Conservation (phyloP, 225 moss, liverwort and hornwort genomes). For the Rhytidiadelphus loreus region DNA sequence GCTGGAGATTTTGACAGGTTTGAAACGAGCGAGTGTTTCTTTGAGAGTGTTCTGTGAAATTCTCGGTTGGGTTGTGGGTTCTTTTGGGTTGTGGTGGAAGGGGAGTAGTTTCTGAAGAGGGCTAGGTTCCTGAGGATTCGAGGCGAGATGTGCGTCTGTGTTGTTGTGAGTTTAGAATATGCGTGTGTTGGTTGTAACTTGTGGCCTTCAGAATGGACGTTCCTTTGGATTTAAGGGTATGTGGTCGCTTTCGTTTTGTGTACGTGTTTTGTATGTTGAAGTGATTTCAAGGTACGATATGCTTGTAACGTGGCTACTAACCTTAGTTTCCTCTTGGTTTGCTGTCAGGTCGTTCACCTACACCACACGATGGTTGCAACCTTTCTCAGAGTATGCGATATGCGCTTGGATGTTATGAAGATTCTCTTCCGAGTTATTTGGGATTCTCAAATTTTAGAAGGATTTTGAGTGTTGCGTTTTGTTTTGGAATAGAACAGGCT, state of each 20-base stretch:
- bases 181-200: background rate
- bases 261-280: background rate
- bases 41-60: background rate
- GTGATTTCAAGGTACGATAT: background rate
- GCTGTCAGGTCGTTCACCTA: background rate
- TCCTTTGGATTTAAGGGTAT: background rate
- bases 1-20: background rate
- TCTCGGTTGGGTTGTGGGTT: background rate
- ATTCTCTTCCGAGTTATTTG: background rate
- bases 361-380: background rate
- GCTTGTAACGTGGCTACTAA: background rate
- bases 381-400: constrained; percentile 5
- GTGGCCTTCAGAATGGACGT: background rate
- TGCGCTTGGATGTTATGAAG: background rate
- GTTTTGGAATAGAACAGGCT: background rate
- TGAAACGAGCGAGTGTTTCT: background rate
- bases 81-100: background rate
- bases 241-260: background rate
- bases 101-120: too few species aligned
- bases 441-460: background rate
- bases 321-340: background rate
- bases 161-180: background rate
- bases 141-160: background rate
- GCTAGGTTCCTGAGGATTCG: background rate
- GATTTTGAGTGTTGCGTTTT: background rate